phyloP scores from a whole-genome alignment of 2,329 filamentous ascomycete species.

The Epichloe aotearoae region DNA sequence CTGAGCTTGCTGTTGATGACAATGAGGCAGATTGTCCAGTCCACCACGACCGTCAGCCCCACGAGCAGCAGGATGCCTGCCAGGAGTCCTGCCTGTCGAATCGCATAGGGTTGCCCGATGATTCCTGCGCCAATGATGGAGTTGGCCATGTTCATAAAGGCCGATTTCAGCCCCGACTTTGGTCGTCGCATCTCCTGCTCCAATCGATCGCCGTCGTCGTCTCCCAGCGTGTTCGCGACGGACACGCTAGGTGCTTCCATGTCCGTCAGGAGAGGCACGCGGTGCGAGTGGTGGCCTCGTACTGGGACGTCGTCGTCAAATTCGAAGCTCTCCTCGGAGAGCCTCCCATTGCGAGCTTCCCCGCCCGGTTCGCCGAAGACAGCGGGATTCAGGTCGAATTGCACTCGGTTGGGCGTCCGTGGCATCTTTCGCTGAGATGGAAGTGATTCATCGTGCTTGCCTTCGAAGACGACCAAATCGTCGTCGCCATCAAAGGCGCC shows the following conservation, averaged over 20 bases:
- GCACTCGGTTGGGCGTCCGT: slow-evolving; percentile 54
- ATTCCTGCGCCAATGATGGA: slow-evolving; percentile 78
- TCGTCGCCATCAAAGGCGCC: slow-evolving; percentile 13
- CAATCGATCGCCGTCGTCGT: slow-evolving; percentile 27
- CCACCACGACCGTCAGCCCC: slow-evolving; percentile 67
- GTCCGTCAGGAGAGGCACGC: slow-evolving; percentile 64
- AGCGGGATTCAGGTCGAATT: slow-evolving; percentile 50
- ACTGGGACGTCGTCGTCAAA: slow-evolving; percentile 28
- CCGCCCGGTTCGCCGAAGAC: slow-evolving; percentile 22
- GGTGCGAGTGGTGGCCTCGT: slow-evolving; percentile 36
- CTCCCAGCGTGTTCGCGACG: slow-evolving; percentile 43
- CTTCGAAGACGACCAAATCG: slow-evolving; percentile 12
- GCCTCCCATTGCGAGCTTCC: slow-evolving; percentile 5
- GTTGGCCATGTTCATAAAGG: slow-evolving; percentile 99
- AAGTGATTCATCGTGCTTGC: slow-evolving; percentile 6
- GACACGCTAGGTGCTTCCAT: slow-evolving; percentile 70
- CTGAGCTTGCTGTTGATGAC: slow-evolving; percentile 96
- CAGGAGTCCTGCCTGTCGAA: slow-evolving; percentile 77
- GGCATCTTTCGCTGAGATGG: slow-evolving; percentile 10
- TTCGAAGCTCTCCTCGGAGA: slow-evolving; percentile 32
- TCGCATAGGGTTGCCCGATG: slow-evolving; percentile 87
- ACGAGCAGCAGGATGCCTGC: slow-evolving; percentile 70
- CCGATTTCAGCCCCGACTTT: slow-evolving; percentile 72
- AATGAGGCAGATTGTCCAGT: slow-evolving; percentile 96
- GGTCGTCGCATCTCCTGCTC: slow-evolving; percentile 50